Evolutionary conservation across 495 filamentous ascomycete genomes (phyloP).

Genomic region (Podospora tetraspora): DNA sequence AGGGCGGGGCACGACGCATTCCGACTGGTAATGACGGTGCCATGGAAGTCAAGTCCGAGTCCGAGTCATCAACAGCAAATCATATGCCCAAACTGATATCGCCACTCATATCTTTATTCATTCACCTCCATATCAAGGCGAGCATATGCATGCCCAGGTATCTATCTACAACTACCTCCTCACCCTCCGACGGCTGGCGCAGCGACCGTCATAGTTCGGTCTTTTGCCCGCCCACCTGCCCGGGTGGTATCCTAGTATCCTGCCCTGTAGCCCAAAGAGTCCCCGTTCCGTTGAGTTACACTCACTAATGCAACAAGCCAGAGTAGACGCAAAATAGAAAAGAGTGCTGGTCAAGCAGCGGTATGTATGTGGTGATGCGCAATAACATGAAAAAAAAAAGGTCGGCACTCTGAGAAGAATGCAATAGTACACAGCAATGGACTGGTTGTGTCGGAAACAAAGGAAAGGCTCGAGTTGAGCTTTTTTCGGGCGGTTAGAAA

Average conservation of each 20-base stretch:
- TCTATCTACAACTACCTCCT: slow-evolving; percentile 9
- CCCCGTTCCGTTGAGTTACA: neutral
- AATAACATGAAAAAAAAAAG: neutral
- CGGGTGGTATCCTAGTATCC: neutral
- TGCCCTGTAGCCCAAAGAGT: neutral
- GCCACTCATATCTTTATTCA: neutral
- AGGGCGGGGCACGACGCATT: too few species aligned
- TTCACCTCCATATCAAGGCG: neutral
- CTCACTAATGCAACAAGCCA: neutral
- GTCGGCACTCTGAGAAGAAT: slow-evolving; percentile 2
- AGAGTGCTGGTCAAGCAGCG: neutral
- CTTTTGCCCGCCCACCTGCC: slow-evolving; percentile 1
- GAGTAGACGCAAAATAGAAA: neutral
- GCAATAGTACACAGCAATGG: neutral
- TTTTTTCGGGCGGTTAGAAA: slow-evolving; percentile 16
- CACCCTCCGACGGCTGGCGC: slow-evolving; percentile 1
- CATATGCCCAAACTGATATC: too few species aligned
- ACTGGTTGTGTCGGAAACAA: neutral
- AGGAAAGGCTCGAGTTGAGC: slow-evolving; percentile 2
- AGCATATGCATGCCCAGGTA: slow-evolving; percentile 5
- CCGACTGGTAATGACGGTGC: too few species aligned
- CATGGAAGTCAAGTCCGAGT: too few species aligned
- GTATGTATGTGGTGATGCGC: neutral
- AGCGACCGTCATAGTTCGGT: neutral
- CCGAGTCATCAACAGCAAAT: too few species aligned